These are phyloP conservation scores for Quercus tomentella DNA, from an alignment of 331 rosid genomes.

Conservation along the genomic window DNA sequence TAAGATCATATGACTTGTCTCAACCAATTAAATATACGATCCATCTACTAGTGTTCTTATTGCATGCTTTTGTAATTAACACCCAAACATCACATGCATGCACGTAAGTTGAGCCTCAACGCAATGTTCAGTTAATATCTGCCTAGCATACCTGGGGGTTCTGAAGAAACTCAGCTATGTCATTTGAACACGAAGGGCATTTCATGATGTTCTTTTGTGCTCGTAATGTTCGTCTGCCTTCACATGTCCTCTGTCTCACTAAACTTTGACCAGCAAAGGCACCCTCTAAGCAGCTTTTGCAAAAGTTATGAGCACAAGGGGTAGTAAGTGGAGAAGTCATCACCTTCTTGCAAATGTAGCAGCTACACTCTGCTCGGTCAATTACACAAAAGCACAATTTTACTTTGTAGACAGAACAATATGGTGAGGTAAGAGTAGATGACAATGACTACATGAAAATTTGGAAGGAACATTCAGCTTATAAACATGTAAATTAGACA, in stretches of 20 bases:
- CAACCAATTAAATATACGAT: not conserved
- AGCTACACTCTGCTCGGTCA: slow-evolving; percentile 51
- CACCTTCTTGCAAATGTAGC: slow-evolving; percentile 45
- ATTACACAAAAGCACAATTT: not conserved
- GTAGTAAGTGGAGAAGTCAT: slow-evolving; percentile 52
- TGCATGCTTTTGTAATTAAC: not conserved
- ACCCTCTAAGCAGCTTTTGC: slow-evolving; percentile 61
- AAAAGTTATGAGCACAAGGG: slow-evolving; percentile 73
- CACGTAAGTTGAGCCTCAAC: not conserved
- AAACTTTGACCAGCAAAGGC: slow-evolving; percentile 45
- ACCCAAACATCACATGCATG: not conserved
- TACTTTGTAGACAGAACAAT: not conserved
- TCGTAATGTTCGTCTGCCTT: slow-evolving; percentile 56
- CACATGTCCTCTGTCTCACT: slow-evolving; percentile 42
- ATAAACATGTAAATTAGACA: not conserved
- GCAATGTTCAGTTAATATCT: not conserved
- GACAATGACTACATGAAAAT: not conserved
- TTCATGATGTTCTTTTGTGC: slow-evolving; percentile 56
- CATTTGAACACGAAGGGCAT: slow-evolving; percentile 72
- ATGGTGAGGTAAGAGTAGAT: not conserved
- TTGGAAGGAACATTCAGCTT: not conserved
- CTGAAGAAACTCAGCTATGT: slow-evolving; percentile 73
- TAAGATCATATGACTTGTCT: not conserved
- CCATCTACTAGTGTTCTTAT: not conserved
- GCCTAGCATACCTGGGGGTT: slow-evolving; percentile 49